Percentiles rank a stretch among this genome's conserved stretches.
phyloP scores from a whole-genome alignment of 805 yeast genomes.

The Wickerhamomyces tratensis region DNA sequence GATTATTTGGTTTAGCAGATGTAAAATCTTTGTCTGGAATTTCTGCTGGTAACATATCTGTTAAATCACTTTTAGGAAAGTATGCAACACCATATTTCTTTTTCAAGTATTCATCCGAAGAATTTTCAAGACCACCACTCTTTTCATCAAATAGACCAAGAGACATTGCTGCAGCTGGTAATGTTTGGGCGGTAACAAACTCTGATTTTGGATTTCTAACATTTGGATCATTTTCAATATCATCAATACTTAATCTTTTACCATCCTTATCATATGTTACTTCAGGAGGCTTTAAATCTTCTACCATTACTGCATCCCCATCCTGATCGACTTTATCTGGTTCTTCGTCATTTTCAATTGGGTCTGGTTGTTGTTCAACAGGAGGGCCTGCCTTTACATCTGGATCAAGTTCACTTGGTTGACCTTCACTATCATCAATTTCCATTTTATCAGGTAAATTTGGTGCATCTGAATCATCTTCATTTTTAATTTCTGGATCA shows the following conservation, averaged over 20 bases:
- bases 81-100: constrained; percentile 79
- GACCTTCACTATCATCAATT: not conserved
- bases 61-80: constrained; percentile 74
- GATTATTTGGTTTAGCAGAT: constrained; percentile 75
- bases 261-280: constrained; percentile 27
- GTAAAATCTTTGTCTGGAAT: constrained; percentile 85
- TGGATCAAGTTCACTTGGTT: not conserved
- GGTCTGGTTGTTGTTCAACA: not conserved
- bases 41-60: constrained; percentile 73
- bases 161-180: constrained; percentile 55
- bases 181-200: constrained; percentile 59
- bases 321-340: not conserved
- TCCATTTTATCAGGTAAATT: constrained; percentile 3
- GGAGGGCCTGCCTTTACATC: no score
- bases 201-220: constrained; percentile 68
- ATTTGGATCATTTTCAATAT: constrained; percentile 44
- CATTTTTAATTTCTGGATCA: constrained; percentile 1
- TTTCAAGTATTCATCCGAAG: constrained; percentile 68
- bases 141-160: constrained; percentile 60
- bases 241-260: constrained; percentile 5
- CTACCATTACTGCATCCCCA: not conserved
- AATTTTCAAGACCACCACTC: constrained; percentile 44
- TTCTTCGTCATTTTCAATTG: not conserved
- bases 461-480: constrained; percentile 1
- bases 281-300: not conserved